Percentiles rank a stretch among this genome's conserved stretches.
phyloP scores from a whole-genome alignment of 2,329 filamentous ascomycete genomes.

The Plenodomus lindquistii region DNA sequence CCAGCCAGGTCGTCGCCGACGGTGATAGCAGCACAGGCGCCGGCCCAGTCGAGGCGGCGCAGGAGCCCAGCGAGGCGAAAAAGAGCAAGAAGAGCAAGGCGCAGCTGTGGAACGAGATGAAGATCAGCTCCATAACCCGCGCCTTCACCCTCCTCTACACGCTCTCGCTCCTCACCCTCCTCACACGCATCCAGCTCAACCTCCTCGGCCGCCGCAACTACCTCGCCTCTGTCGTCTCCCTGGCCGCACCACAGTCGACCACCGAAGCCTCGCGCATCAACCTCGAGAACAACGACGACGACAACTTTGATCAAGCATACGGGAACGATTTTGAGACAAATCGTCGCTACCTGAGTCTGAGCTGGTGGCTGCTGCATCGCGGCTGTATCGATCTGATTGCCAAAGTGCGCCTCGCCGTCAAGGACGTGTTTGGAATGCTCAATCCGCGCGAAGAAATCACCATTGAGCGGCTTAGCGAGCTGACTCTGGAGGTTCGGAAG shows the following conservation, averaged over 20 bases:
- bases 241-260: slow-evolving; percentile 70
- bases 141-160: slow-evolving; percentile 93
- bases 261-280: slow-evolving; percentile 75
- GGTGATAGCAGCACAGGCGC: slow-evolving; percentile 48
- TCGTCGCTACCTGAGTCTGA: slow-evolving; percentile 90
- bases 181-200: slow-evolving; percentile 94
- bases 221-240: slow-evolving; percentile 89
- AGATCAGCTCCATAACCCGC: slow-evolving; percentile 89
- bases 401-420: slow-evolving; percentile 82
- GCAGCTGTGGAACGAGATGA: slow-evolving; percentile 96
- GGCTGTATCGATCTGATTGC: slow-evolving; percentile 84
- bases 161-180: slow-evolving; percentile 81
- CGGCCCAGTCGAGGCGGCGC: slow-evolving; percentile 39
- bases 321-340: slow-evolving; percentile 97
- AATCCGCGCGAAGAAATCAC: slow-evolving; percentile 88
- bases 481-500: slow-evolving; percentile 82
- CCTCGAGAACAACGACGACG: slow-evolving; percentile 91
- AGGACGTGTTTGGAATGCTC: slow-evolving; percentile 83
- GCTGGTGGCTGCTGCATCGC: slow-evolving; percentile 94
- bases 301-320: slow-evolving; percentile 77
- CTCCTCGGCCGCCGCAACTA: slow-evolving; percentile 94
- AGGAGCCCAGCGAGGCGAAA: slow-evolving; percentile 50
- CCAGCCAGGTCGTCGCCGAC: slow-evolving; percentile 68
- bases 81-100: slow-evolving; percentile 78
- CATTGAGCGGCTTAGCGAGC: slow-evolving; percentile 75